Conservation (phyloP, 2,329 filamentous ascomycete genomes). For the Pseudopyricularia cyperi region DNA sequence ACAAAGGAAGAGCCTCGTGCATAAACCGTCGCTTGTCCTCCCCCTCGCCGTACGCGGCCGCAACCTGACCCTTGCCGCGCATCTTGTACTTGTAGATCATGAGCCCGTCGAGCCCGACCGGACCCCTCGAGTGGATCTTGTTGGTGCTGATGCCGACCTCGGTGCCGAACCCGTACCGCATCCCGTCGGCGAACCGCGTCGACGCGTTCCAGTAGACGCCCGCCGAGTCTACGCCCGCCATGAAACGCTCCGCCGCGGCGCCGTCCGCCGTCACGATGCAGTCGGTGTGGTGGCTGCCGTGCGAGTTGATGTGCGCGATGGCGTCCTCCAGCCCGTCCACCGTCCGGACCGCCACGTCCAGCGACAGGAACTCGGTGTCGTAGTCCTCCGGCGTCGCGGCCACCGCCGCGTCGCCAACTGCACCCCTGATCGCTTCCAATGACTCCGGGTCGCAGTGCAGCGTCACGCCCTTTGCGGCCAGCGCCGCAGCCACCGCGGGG, state of each 20-base stretch:
- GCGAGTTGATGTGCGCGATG: slow-evolving; percentile 77
- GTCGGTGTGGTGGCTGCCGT: slow-evolving; percentile 92
- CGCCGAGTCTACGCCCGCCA: slow-evolving; percentile 73
- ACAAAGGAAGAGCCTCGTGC: slow-evolving; percentile 41
- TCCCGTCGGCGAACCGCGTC: slow-evolving; percentile 88
- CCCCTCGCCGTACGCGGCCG: slow-evolving; percentile 58
- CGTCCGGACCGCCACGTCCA: slow-evolving; percentile 72
- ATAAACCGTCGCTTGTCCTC: slow-evolving; percentile 45
- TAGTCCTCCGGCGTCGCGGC: slow-evolving; percentile 57
- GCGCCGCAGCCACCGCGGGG: slow-evolving; percentile 57
- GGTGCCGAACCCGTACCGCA: slow-evolving; percentile 94
- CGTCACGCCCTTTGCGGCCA: slow-evolving; percentile 65
- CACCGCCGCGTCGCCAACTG: slow-evolving; percentile 25
- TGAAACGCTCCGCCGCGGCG: slow-evolving; percentile 64
- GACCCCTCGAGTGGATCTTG: slow-evolving; percentile 90
- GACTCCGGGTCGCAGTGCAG: slow-evolving; percentile 66
- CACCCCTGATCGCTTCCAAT: slow-evolving; percentile 45
- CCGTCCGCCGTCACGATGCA: slow-evolving; percentile 64
- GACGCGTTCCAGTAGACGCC: slow-evolving; percentile 97
- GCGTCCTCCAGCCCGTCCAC: slow-evolving; percentile 58
- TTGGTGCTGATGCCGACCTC: slow-evolving; percentile 98
- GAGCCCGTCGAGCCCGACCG: slow-evolving; percentile 84
- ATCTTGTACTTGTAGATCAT: slow-evolving; percentile 98
- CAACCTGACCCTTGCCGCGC: slow-evolving; percentile 70
- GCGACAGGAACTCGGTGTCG: slow-evolving; percentile 77